Percentiles rank a stretch among this genome's conserved stretches.
phyloP scores from a whole-genome alignment of 129 eudicot genomes.

The Gnaphalium uliginosum region DNA sequence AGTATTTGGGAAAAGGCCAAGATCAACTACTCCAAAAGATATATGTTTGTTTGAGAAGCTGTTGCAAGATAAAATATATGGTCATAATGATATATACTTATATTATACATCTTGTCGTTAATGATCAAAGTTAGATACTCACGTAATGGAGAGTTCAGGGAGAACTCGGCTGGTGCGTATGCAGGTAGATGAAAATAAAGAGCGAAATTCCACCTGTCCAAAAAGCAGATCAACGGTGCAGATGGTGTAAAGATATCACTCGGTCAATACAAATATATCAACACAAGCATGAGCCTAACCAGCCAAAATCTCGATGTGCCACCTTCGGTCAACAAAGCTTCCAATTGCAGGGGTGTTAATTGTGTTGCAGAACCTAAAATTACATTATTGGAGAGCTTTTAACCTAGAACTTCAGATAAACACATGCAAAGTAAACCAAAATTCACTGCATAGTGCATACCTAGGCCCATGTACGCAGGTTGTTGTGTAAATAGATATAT shows the following conservation, averaged over 20 bases:
- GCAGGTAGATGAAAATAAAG: slow-evolving; percentile 61
- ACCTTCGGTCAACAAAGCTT: slow-evolving; percentile 80
- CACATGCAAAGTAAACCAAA: slow-evolving; percentile 2
- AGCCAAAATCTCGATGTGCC: slow-evolving; percentile 83
- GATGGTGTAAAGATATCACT: background rate
- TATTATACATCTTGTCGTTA: background rate
- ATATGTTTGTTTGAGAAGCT: slow-evolving; percentile 84
- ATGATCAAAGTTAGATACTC: slow-evolving; percentile 33
- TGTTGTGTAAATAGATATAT: slow-evolving; percentile 68
- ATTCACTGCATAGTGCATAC: slow-evolving; percentile 40
- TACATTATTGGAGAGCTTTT: slow-evolving; percentile 3
- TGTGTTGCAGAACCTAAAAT: slow-evolving; percentile 61
- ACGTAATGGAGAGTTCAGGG: slow-evolving; percentile 93
- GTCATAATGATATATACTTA: background rate
- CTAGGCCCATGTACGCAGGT: slow-evolving; percentile 73
- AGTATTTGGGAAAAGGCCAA: slow-evolving; percentile 90
- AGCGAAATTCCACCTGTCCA: slow-evolving; percentile 85
- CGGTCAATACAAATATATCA: background rate
- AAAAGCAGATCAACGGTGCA: slow-evolving; percentile 14
- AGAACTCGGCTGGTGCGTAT: slow-evolving; percentile 69
- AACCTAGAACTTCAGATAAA: background rate
- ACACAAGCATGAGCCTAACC: slow-evolving; percentile 54
- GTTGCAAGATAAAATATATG: slow-evolving; percentile 24
- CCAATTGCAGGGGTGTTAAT: slow-evolving; percentile 88
- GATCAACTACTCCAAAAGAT: slow-evolving; percentile 85